Conservation (phyloP, 2,329 filamentous ascomycete genomes). For the Trichothecium sympodiale region DNA sequence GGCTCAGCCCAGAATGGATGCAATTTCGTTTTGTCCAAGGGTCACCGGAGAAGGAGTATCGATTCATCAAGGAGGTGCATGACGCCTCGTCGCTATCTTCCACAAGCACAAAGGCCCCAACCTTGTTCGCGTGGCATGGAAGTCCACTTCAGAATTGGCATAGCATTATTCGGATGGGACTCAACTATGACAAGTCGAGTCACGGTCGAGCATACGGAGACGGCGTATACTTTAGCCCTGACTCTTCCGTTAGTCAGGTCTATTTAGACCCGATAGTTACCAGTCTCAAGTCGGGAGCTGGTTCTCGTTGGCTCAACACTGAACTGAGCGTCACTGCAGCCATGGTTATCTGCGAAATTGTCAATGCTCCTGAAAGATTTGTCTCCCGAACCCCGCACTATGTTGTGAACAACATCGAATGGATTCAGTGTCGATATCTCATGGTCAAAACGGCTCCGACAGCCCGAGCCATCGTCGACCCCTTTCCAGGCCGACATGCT, state of each 20-base stretch:
- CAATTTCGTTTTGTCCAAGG: conserved; percentile 87
- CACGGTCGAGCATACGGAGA: conserved; percentile 66
- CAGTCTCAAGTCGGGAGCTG: too few relatives aligned
- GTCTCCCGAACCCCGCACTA: conserved; percentile 44
- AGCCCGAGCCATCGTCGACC: too few relatives aligned
- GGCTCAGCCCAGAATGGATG: conserved; percentile 51
- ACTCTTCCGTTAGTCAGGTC: conserved; percentile 41
- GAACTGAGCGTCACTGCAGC: conserved; percentile 45
- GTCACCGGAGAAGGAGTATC: conserved; percentile 73
- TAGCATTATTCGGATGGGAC: conserved; percentile 71
- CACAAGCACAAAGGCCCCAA: conserved; percentile 39
- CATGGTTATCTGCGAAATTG: conserved; percentile 73
- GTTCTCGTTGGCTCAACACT: conserved; percentile 52
- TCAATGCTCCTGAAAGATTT: conserved; percentile 61
- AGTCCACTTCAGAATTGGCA: conserved; percentile 75
- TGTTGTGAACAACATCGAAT: conserved; percentile 66
- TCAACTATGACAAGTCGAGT: conserved; percentile 53
- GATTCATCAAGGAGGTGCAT: conserved; percentile 55
- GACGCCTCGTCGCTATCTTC: conserved; percentile 4
- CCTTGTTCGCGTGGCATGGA: conserved; percentile 81
- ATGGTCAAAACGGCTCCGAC: conserved; percentile 33
- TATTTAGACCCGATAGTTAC: conserved; percentile 26
- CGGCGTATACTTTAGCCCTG: conserved; percentile 68
- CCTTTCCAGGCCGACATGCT: too few relatives aligned
- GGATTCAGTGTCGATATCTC: conserved; percentile 84